Conservation (phyloP, 768 basidiomycete species). For the Mycena vitilis region DNA sequence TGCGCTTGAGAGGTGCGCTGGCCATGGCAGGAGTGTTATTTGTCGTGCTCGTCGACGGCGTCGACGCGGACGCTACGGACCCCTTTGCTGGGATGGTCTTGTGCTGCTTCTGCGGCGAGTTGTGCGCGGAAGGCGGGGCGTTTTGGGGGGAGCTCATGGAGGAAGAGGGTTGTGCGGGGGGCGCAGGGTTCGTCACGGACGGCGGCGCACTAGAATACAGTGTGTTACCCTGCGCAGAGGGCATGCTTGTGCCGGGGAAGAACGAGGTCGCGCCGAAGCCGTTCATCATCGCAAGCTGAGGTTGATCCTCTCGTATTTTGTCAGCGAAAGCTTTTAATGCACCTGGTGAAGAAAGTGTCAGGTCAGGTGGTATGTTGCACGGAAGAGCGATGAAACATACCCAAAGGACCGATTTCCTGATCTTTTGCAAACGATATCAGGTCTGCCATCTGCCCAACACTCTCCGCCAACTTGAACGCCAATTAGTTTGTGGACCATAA, state of each 20-base stretch:
- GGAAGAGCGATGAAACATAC: slow-evolving; percentile 56
- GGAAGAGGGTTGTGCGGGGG: slow-evolving; percentile 40
- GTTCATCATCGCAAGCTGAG: slow-evolving; percentile 39
- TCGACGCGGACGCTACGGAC: slow-evolving; percentile 46
- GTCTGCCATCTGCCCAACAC: slow-evolving; percentile 83
- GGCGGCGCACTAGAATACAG: slow-evolving; percentile 63
- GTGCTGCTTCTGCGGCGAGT: slow-evolving; percentile 72
- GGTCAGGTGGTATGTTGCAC: slow-evolving; percentile 17
- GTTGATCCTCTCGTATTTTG: slow-evolving; percentile 52
- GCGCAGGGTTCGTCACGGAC: slow-evolving; percentile 57
- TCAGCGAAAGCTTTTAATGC: slow-evolving; percentile 55
- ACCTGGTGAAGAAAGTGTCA: slow-evolving; percentile 42
- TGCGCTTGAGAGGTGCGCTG: slow-evolving; percentile 67
- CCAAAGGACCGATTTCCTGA: slow-evolving; percentile 67
- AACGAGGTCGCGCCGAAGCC: slow-evolving; percentile 39
- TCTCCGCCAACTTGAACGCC: slow-evolving; percentile 74
- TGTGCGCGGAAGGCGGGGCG: slow-evolving; percentile 60
- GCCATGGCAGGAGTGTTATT: slow-evolving; percentile 62
- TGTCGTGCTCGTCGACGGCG: slow-evolving; percentile 53
- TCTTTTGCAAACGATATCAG: slow-evolving; percentile 75
- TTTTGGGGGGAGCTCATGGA: slow-evolving; percentile 64
- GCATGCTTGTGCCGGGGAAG: slow-evolving; percentile 34
- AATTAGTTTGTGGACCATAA: slow-evolving; percentile 24
- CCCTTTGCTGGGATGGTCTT: slow-evolving; percentile 58
- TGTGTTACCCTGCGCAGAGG: slow-evolving; percentile 51